phyloP scores from a whole-genome alignment of 805 yeast species.

The Sungouiozyma ichnusensis region DNA sequence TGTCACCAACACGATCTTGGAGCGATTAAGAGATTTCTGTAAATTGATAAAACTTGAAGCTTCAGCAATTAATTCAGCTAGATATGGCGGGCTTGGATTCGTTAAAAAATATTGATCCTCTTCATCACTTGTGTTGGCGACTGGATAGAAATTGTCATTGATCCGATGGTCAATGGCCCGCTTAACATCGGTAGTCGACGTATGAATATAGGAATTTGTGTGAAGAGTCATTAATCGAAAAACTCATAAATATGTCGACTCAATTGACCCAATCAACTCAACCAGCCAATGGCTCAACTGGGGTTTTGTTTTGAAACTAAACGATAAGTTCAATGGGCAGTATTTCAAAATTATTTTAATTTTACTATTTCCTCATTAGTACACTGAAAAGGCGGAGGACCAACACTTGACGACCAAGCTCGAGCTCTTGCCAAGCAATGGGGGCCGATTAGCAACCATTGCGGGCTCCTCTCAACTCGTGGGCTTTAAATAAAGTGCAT shows the following conservation, averaged over 20 bases:
- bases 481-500: conserved; percentile 22
- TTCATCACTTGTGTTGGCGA: conserved; percentile 62
- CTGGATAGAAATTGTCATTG: conserved; percentile 55
- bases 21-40: conserved; percentile 36
- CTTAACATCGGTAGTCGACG: conserved; percentile 58
- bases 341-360: background rate
- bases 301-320: background rate
- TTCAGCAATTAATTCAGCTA: conserved; percentile 48
- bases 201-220: conserved; percentile 32
- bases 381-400: background rate
- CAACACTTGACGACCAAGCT: too few species aligned
- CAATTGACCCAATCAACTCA: background rate
- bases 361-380: background rate
- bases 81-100: conserved; percentile 65
- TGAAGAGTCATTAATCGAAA: conserved; percentile 5
- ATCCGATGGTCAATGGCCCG: conserved; percentile 72
- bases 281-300: background rate
- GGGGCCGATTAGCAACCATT: too few species aligned
- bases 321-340: too few species aligned
- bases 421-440: too few species aligned
- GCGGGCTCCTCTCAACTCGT: too few species aligned
- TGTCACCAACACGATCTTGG: conserved; percentile 70
- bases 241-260: too few species aligned
- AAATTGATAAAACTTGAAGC: conserved; percentile 49
- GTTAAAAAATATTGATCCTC: conserved; percentile 55